Evolutionary conservation across 306 rosid genomes (phyloP).

Genomic region (Medicago ruthenica): DNA sequence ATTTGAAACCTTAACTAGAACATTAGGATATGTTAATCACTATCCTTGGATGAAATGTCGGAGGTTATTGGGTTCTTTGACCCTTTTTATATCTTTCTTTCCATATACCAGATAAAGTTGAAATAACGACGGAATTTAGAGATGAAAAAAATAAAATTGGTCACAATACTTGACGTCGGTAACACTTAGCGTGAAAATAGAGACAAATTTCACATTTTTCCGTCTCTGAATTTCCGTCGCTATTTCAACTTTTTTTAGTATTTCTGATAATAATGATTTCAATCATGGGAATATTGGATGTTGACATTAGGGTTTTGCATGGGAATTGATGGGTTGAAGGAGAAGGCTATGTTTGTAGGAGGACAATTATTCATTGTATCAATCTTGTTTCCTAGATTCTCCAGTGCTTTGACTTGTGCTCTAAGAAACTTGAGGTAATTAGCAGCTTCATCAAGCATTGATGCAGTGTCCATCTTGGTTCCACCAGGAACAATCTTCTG

Average conservation of each 20-base stretch:
- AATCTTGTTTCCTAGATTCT: slow-evolving; percentile 73
- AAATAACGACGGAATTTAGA: not conserved
- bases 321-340: slow-evolving; percentile 93
- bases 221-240: not conserved
- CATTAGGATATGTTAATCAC: slow-evolving; percentile 43
- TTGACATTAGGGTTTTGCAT: slow-evolving; percentile 63
- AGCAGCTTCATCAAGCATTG: slow-evolving; percentile 99
- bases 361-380: slow-evolving; percentile 67
- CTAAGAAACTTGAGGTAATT: slow-evolving; percentile 91
- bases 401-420: slow-evolving; percentile 85
- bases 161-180: not conserved
- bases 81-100: slow-evolving; percentile 35
- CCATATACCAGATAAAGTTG: slow-evolving; percentile 9
- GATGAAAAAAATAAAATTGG: not conserved
- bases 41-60: slow-evolving; percentile 49
- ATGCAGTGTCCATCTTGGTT: slow-evolving; percentile 98
- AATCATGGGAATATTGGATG: slow-evolving; percentile 47
- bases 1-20: slow-evolving; percentile 37
- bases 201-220: not conserved
- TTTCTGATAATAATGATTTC: slow-evolving; percentile 28
- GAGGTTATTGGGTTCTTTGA: slow-evolving; percentile 35
- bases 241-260: not conserved
- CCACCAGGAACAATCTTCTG: slow-evolving; percentile 98
- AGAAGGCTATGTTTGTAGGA: slow-evolving; percentile 77
- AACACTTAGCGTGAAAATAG: not conserved